Percentiles rank a stretch among this genome's conserved stretches.
phyloP scores from a whole-genome alignment of 2,329 filamentous ascomycete species.

The Stachybotrys elegans region DNA sequence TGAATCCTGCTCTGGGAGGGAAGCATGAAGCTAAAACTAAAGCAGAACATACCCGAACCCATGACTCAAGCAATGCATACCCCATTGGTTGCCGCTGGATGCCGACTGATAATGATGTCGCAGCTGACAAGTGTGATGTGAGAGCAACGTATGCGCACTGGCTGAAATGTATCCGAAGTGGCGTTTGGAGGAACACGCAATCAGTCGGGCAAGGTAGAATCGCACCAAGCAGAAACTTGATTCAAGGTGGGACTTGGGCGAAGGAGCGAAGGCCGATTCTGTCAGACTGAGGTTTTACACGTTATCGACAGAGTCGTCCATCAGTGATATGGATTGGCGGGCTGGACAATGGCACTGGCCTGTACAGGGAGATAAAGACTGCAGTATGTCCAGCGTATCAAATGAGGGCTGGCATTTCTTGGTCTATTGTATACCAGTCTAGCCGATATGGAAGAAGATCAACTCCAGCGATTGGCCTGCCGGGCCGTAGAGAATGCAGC shows the following conservation, averaged over 20 bases:
- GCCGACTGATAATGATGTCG: background rate
- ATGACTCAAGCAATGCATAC: background rate
- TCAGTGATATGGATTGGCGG: background rate
- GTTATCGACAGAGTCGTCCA: background rate
- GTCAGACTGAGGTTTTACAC: background rate
- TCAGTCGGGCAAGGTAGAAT: background rate
- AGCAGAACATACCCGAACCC: background rate
- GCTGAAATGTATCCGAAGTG: background rate
- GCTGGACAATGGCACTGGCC: background rate
- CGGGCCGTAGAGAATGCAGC: background rate
- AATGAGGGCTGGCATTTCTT: background rate
- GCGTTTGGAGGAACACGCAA: background rate
- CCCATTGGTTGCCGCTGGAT: background rate
- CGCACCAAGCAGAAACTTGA: background rate
- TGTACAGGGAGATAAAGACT: background rate
- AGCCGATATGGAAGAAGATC: background rate
- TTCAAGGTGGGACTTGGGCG: background rate
- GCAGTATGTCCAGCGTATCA: background rate
- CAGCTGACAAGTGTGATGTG: too few species aligned
- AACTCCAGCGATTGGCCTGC: background rate
- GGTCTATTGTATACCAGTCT: background rate
- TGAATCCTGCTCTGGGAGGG: background rate
- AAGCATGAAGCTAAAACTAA: background rate
- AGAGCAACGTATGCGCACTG: background rate
- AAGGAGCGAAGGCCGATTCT: too few species aligned